phyloP scores from a whole-genome alignment of 2,329 filamentous ascomycete genomes.

The Aureobasidium sp. region DNA sequence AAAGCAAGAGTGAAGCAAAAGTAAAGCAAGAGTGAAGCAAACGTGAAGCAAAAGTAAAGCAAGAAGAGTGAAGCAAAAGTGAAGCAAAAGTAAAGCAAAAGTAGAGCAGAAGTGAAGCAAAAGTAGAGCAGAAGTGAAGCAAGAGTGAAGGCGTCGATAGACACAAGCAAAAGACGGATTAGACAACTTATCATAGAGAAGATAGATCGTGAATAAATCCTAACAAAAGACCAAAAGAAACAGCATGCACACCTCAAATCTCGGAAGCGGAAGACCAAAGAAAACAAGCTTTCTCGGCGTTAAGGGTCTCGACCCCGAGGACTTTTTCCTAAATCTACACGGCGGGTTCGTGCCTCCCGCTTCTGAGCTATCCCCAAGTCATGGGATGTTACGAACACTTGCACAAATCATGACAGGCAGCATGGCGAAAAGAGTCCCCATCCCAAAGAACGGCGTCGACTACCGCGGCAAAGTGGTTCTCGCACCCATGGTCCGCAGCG shows the following conservation, averaged over 20 bases:
- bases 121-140: no score
- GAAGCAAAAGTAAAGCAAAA: no score
- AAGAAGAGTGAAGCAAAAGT: no score
- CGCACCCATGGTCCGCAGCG: slow-evolving; percentile 96
- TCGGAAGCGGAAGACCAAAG: not conserved
- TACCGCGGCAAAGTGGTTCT: slow-evolving; percentile 91
- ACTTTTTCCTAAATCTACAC: not conserved
- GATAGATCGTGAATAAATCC: not conserved
- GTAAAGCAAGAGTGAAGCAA: no score
- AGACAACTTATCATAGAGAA: not conserved
- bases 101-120: no score
- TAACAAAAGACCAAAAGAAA: not conserved
- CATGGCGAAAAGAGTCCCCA: slow-evolving; percentile 59
- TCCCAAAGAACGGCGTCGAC: slow-evolving; percentile 82
- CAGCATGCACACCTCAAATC: not conserved
- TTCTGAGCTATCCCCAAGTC: not conserved
- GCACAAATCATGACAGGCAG: slow-evolving; percentile 27
- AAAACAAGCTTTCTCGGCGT: slow-evolving; percentile 6
- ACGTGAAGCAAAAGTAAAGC: no score
- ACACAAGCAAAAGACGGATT: slow-evolving; percentile 38
- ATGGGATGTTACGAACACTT: slow-evolving; percentile 36
- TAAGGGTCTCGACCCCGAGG: not conserved
- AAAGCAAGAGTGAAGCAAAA: no score
- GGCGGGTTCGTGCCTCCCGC: not conserved
- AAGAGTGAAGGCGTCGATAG: slow-evolving; percentile 40